These are phyloP conservation scores for Saccharum spontaneum DNA, from an alignment of 176 grass and related monocot genomes.

Conservation along the genomic window DNA sequence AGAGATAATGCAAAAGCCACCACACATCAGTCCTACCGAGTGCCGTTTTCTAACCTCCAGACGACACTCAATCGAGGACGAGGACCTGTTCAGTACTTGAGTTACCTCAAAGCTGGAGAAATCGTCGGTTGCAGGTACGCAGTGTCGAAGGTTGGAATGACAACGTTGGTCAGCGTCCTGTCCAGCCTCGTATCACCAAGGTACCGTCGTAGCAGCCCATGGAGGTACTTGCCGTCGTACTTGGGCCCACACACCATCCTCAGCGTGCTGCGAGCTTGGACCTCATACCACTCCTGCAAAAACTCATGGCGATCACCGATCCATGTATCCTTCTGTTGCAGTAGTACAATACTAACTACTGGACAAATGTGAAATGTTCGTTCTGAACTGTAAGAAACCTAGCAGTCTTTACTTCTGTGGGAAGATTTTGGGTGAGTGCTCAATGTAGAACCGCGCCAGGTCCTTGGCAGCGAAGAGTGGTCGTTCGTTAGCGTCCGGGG, in stretches of 20 bases:
- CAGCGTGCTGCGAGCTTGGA: constrained; percentile 24
- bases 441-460: constrained; percentile 53
- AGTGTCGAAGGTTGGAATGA: constrained; percentile 71
- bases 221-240: constrained; percentile 69
- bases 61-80: background rate
- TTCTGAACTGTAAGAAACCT: background rate
- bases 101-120: constrained; percentile 70
- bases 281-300: constrained; percentile 36
- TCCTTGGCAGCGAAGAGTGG: constrained; percentile 62
- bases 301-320: too few relatives aligned
- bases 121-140: constrained; percentile 52
- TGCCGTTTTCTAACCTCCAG: background rate
- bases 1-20: background rate
- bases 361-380: background rate
- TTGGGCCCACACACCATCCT: constrained; percentile 48
- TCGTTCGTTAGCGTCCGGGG: constrained; percentile 36
- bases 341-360: background rate
- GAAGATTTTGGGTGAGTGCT: constrained; percentile 62
- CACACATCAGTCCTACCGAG: background rate
- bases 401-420: constrained; percentile 46
- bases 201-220: constrained; percentile 32
- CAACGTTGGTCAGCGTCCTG: constrained; percentile 49
- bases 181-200: constrained; percentile 48
- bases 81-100: background rate
- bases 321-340: background rate